Conservation (phyloP, 331 rosid species). For the Pyrus hybrid region DNA sequence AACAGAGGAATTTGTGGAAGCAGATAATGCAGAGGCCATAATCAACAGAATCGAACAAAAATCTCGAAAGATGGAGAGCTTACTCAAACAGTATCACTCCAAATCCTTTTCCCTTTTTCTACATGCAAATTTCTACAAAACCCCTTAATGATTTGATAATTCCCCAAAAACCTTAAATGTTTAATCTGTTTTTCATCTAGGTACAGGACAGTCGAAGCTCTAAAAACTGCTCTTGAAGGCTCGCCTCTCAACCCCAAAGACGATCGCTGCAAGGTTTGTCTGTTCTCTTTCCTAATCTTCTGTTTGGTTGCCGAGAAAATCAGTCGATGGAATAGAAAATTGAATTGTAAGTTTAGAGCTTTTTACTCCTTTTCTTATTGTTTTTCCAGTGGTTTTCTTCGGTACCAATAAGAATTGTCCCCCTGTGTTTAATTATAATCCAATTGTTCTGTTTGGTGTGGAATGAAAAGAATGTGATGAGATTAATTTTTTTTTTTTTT, state of each 20-base stretch:
- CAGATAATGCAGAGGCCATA: constrained; percentile 90
- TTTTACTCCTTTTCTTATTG: not conserved
- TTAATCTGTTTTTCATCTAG: constrained; percentile 28
- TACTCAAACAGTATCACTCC: constrained; percentile 67
- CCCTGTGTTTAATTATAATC: not conserved
- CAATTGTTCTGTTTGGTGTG: not conserved
- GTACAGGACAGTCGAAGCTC: constrained; percentile 75
- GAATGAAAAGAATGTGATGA: not conserved
- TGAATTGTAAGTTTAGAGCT: not conserved
- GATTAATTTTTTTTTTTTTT: not conserved
- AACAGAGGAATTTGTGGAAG: constrained; percentile 51
- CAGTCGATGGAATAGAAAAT: not conserved
- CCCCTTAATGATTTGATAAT: not conserved
- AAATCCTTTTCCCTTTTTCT: not conserved
- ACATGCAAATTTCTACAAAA: not conserved
- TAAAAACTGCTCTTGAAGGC: constrained; percentile 96
- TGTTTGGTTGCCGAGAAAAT: not conserved
- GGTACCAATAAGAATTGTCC: not conserved
- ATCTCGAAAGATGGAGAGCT: constrained; percentile 86
- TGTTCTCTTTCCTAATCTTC: not conserved
- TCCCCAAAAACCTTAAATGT: not conserved
- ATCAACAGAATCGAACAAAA: constrained; percentile 94
- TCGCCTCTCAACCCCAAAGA: constrained; percentile 76
- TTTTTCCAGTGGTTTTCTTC: not conserved
- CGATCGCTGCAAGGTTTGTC: constrained; percentile 90